A percentile compares a stretch with the other conserved stretches of the same genome.
phyloP scores from a whole-genome alignment of 345 rosid species.

The Syzygium aqueum region DNA sequence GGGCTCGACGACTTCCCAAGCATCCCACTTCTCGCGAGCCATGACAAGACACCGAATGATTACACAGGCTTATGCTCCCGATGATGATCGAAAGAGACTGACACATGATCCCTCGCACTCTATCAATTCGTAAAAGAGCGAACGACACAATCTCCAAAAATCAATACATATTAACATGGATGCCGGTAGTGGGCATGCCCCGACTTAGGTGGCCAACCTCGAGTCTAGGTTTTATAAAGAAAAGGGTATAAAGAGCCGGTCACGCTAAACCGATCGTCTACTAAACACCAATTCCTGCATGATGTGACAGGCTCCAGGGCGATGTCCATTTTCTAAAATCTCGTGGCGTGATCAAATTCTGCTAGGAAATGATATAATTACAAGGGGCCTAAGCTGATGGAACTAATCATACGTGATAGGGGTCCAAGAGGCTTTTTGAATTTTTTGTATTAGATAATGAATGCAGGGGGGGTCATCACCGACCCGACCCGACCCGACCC shows the following conservation, averaged over 20 bases:
- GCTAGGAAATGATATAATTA: not conserved
- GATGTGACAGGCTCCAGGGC: not conserved
- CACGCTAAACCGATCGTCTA: not conserved
- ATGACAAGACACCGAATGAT: fast-evolving
- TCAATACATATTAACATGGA: not conserved
- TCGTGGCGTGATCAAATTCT: not conserved
- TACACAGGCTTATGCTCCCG: not conserved
- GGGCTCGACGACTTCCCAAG: not conserved
- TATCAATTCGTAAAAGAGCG: not conserved
- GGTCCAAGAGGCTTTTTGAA: not conserved
- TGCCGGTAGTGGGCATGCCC: not conserved
- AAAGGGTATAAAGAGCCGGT: not conserved
- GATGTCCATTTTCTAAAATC: not conserved
- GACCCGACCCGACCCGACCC: not conserved
- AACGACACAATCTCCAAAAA: not conserved
- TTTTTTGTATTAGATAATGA: not conserved
- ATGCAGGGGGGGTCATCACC: not conserved
- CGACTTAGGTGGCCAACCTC: not conserved
- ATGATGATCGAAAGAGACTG: fast-evolving
- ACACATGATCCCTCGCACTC: no score
- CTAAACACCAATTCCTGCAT: not conserved
- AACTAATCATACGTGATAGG: not conserved
- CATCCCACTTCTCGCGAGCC: fast-evolving
- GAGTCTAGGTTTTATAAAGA: not conserved
- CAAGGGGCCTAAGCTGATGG: not conserved